A percentile compares a stretch with the other conserved stretches of the same genome.
Conservation (phyloP, 1,284 basidiomycete species). For the Ustilago xerochloae region DNA sequence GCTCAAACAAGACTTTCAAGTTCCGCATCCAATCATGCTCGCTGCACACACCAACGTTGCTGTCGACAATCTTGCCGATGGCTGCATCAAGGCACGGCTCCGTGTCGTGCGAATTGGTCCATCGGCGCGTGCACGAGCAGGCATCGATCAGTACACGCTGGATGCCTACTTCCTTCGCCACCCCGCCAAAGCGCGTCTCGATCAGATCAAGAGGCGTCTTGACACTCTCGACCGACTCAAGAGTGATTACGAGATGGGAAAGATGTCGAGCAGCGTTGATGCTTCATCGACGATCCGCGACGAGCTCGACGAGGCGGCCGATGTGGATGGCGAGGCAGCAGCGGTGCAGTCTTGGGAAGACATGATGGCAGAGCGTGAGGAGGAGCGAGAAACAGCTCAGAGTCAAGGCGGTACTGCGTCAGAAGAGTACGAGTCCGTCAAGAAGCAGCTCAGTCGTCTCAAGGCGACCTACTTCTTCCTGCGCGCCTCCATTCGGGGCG, state of each 20-base stretch:
- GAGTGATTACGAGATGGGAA: constrained; percentile 33
- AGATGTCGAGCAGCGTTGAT: constrained; percentile 5
- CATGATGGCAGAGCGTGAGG: constrained; percentile 21
- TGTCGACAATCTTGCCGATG: constrained; percentile 88
- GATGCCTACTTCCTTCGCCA: constrained; percentile 78
- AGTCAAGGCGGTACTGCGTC: constrained; percentile 16
- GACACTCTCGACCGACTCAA: constrained; percentile 40
- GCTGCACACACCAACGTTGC: constrained; percentile 94
- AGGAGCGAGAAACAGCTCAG: constrained; percentile 20
- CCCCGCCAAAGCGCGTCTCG: constrained; percentile 72
- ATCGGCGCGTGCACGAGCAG: constrained; percentile 71
- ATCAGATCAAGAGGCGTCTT: constrained; percentile 57
- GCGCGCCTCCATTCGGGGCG: constrained; percentile 64
- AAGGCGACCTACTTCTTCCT: constrained; percentile 59
- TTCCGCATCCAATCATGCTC: constrained; percentile 84
- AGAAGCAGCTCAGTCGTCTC: constrained; percentile 49
- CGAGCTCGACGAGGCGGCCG: constrained; percentile 40
- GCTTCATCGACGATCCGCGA: constrained; percentile 37
- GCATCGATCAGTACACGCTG: constrained; percentile 75
- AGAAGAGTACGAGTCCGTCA: constrained; percentile 45
- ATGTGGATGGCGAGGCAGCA: not conserved
- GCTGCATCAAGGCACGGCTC: constrained; percentile 74
- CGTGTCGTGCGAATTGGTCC: constrained; percentile 82
- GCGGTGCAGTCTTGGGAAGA: constrained; percentile 44
- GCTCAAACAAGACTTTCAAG: constrained; percentile 86